Percentiles rank a stretch among this genome's conserved stretches.
These are phyloP conservation scores for Sechiopsis laciniata DNA, from an alignment of 306 rosid species.

Conservation along the genomic window DNA sequence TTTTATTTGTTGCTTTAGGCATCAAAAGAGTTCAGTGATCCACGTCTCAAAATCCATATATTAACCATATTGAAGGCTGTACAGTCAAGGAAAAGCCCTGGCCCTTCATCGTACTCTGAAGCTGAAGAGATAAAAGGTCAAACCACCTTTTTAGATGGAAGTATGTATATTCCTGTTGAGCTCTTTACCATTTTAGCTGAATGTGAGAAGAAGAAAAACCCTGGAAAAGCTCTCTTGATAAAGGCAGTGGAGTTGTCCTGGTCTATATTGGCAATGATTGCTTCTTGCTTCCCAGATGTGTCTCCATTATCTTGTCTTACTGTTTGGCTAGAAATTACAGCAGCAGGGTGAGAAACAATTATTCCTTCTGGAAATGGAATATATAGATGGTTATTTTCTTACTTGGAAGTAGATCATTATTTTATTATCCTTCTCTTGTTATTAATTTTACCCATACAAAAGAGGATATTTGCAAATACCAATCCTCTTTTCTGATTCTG, in stretches of 20 bases:
- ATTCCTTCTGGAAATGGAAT: background rate
- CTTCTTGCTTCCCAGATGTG: conserved; percentile 86
- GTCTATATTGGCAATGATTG: conserved; percentile 91
- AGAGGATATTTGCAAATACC: background rate
- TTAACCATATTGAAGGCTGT: conserved; percentile 76
- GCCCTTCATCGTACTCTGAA: conserved; percentile 49
- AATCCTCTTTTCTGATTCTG: conserved; percentile 27
- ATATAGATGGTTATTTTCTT: background rate
- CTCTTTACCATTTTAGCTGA: conserved; percentile 81
- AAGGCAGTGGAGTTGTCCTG: conserved; percentile 93
- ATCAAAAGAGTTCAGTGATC: conserved; percentile 86
- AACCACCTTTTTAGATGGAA: conserved; percentile 51
- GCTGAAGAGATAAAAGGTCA: conserved; percentile 47
- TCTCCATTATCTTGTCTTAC: conserved; percentile 82
- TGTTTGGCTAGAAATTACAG: conserved; percentile 94
- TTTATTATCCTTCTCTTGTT: background rate
- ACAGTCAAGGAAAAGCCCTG: conserved; percentile 69
- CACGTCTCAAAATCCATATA: conserved; percentile 73
- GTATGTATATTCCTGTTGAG: conserved; percentile 64
- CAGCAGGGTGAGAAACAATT: conserved; percentile 66
- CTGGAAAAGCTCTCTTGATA: conserved; percentile 78
- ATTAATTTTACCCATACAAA: background rate
- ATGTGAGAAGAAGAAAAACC: conserved; percentile 65
- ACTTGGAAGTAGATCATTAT: background rate
- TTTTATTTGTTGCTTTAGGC: conserved; percentile 50